Evolutionary conservation across 768 basidiomycete genomes (phyloP), one percentile per base, ranked within the genome.

Genomic region (Candolleomyces eurysporus): DNA sequence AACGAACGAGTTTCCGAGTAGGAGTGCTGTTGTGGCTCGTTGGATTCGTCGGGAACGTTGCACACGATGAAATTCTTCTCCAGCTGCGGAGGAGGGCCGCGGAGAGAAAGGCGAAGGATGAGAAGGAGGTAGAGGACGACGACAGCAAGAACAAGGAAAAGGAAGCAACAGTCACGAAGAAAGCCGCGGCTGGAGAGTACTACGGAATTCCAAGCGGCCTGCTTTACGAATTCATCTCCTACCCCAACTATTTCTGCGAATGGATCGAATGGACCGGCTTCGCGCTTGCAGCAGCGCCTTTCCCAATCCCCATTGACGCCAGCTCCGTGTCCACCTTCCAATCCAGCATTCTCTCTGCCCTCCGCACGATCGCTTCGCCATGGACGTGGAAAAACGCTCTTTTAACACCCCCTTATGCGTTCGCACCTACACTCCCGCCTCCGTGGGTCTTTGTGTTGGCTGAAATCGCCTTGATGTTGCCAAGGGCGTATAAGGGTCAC

Each of bases 251-350:
- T 76, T 76, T 94, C 19, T 94, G 89, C 74, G 96, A 98, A 71
- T 98, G 96, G 96, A 61, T 90, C 59, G 96, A 98, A 74, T 98
- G 96, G 95, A 65, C 85, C 10, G 94, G 91, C 8, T 98, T 89
- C 72, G 90, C 92, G 1, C 71, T 97, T 43, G 91, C 92, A 6
- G 84, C 91, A 4, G 76, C 84, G 5, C 85, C 88, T 0, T 8
- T 80, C 0, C 84, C 81, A 19, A 64, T 75, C 45, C 48, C 61
- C 4, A 48, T 69, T 17, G 57, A 67, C n/a, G 61, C 66, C 54
- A 43, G 72, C 57, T 60, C 67, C n/a, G n/a, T 65, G 26, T 32
- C 67, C 3, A 61, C 66, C 26, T 26, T 26, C 26, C 26, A 26
- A 26, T 26, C 26, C 26, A 26, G 26, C 58, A 59, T n/a, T 36